Base-by-base conservation (phyloP, 164 flowering plant genomes). In the Protea cynaroides region DNA sequence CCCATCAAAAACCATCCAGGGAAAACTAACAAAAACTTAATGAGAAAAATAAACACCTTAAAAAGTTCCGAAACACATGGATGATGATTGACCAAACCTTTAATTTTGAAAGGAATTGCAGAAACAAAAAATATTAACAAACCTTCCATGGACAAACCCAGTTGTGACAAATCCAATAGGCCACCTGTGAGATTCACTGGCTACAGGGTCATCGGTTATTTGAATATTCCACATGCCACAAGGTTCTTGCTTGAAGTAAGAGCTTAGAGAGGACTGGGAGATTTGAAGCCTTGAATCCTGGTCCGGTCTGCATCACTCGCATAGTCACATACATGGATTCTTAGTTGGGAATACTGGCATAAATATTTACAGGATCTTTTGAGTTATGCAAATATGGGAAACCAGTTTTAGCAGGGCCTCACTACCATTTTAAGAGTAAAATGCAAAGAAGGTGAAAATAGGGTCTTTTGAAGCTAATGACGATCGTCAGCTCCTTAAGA, bases 81-180 rank as follows among this genome's bases (percentile, higher is more conserved):
- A 40, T 40, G 46, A 8, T 40, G 46, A 40, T 8, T 40, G 14
- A 40, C 46, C 14, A 40, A 40, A 0, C 4, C 46, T 40, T 9
- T 40, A 1, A 44, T 17, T 24, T 38, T 53, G 36, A 4, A 43
- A 9, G 23, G 18, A 19, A 34, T 5, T 17, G 29, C 34, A 29
- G n/a, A 37, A 40, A 17, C 5, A 0, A 54, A 59, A 18, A 8
- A 25, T 36, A 66, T 23, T 29, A 29, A 74, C 82, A 59, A 53
- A 85, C 97, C 98, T 90, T 68, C 96, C 99, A 47, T 84, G 77
- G 38, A 89, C 93, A 77, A 89, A 89, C 62, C 93, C 99, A 22
- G 89, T 76, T 6, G 96, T 94, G 44, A 94, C 85, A 71, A 91
- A 89, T 12, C 98, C 98, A 67, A 94, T 86, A 0, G 91, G 95